Percentiles rank a stretch among this genome's conserved stretches.
These are phyloP conservation scores for Tremellales sp. DNA, from an alignment of 1,284 basidiomycete species.

Conservation along the genomic window DNA sequence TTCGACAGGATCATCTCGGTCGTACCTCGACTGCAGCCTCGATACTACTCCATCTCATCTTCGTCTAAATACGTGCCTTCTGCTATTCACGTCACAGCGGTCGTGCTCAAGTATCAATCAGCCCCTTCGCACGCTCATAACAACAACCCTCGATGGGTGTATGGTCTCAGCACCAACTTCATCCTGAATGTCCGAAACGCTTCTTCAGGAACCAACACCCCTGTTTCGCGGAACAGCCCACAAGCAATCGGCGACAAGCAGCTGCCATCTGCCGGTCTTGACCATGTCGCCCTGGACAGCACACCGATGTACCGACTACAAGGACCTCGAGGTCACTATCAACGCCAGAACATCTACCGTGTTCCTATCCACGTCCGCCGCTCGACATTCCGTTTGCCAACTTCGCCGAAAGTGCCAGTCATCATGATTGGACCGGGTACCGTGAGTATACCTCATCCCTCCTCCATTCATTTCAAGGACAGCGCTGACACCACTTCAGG, in stretches of 20 bases:
- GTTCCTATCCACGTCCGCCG: slow-evolving; percentile 91
- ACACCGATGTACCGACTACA: slow-evolving; percentile 77
- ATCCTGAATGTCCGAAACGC: slow-evolving; percentile 83
- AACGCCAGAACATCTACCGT: slow-evolving; percentile 63
- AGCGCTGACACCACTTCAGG: slow-evolving; percentile 52
- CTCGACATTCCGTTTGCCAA: slow-evolving; percentile 93
- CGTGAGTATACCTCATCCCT: slow-evolving; percentile 55
- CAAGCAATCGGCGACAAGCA: not conserved
- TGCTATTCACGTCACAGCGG: slow-evolving; percentile 89
- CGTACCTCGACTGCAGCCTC: slow-evolving; percentile 87
- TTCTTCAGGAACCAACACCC: slow-evolving; percentile 49
- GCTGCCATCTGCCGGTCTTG: slow-evolving; percentile 20
- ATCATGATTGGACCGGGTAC: slow-evolving; percentile 99
- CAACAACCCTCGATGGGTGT: slow-evolving; percentile 56
- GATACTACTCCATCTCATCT: slow-evolving; percentile 98
- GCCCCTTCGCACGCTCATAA: slow-evolving; percentile 55
- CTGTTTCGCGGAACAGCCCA: slow-evolving; percentile 43
- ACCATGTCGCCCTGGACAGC: slow-evolving; percentile 38
- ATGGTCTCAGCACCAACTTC: slow-evolving; percentile 87
- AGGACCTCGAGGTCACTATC: slow-evolving; percentile 81
- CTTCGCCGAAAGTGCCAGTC: slow-evolving; percentile 94
- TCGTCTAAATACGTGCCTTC: slow-evolving; percentile 86
- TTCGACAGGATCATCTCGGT: slow-evolving; percentile 94
- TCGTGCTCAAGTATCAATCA: slow-evolving; percentile 87
- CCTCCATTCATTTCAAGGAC: not conserved